phyloP scores from a whole-genome alignment of 192 early-diverging fungal species.

The Coemansia sp. region DNA sequence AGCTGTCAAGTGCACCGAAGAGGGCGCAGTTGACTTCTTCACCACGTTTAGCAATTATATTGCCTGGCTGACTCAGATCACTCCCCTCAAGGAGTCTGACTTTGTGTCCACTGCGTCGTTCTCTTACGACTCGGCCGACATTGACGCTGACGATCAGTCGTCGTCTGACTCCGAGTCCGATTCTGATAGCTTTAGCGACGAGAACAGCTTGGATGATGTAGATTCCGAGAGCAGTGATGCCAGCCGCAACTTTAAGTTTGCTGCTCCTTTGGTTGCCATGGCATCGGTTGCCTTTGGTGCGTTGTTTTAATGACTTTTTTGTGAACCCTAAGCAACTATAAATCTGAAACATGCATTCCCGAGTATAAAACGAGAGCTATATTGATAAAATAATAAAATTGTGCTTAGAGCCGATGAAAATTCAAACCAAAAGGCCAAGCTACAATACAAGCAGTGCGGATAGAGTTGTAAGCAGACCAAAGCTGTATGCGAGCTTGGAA shows the following conservation, averaged over 20 bases:
- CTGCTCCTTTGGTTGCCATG: conserved; percentile 11
- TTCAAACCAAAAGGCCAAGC: neutral
- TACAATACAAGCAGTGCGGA: neutral
- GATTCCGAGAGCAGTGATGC: conserved; percentile 3
- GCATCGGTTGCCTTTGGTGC: conserved; percentile 2
- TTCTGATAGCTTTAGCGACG: conserved; percentile 10
- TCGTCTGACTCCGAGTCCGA: conserved; percentile 8
- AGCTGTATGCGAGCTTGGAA: neutral
- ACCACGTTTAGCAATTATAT: conserved; percentile 55
- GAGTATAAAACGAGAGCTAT: neutral
- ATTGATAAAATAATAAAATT: neutral
- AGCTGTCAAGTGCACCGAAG: conserved; percentile 20
- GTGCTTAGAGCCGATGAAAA: neutral
- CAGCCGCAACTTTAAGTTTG: conserved; percentile 2
- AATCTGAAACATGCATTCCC: too few species aligned
- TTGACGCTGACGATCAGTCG: conserved; percentile 7
- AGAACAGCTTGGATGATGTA: conserved; percentile 6
- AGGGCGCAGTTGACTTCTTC: conserved; percentile 35
- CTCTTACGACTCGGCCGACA: conserved; percentile 10
- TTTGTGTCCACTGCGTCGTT: conserved; percentile 43
- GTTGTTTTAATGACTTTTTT: conserved; percentile 1
- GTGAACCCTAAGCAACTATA: too few species aligned
- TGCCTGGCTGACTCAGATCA: conserved; percentile 47
- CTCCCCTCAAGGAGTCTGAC: conserved; percentile 33
- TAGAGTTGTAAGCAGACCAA: neutral